Evolutionary conservation across 2,329 filamentous ascomycete species (phyloP), one percentile per base, ranked within the genome.

Genomic region (Apiospora malaysiana): DNA sequence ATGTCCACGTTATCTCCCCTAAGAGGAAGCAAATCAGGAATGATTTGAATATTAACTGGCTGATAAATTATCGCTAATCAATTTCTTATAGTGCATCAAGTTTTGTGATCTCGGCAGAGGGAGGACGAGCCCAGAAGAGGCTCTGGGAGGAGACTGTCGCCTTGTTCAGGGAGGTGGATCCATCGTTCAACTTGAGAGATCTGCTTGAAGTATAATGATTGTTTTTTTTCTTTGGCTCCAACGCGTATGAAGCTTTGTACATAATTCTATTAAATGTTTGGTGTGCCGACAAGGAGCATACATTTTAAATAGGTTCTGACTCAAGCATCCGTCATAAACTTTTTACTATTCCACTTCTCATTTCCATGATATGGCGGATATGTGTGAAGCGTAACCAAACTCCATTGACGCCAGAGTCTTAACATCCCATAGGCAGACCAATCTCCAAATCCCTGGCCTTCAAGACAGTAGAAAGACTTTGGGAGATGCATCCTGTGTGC

Each of bases 61-160:
- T 12, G 10, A 23, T 32, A 9, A n/a, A 5, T n/a, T 9, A n/a
- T 32, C 32, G 32, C 6, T 3, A 6, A 32, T 6, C 6, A 32
- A 32, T 3, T 2, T 6, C 5, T n/a, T 6, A 23, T 10, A 63
- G 32, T n/a, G 9, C 16, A 4, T 63, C 56, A 2, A 69, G 43
- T 14, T 70, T 74, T 43, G 68, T 72, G 6, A 66, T 49, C 2
- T 73, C 71, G 10, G n/a, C 23, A 27, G 49, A 72, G n/a, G 72
- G 74, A 8, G 49, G 59, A 25, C 51, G 49, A 51, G 32, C 70
- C 4, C 70, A 75, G 68, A 63, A 70, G 42, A 72, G 51, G 23
- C 25, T 75, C 40, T 73, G 72, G 73, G 63, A 75, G 46, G 73
- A 73, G 66, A 74, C 74, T 3, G 69, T 74, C 40, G 51, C 70